Evolutionary conservation across 805 yeast species (phyloP).

Genomic region (Lipomyces anomalus): DNA sequence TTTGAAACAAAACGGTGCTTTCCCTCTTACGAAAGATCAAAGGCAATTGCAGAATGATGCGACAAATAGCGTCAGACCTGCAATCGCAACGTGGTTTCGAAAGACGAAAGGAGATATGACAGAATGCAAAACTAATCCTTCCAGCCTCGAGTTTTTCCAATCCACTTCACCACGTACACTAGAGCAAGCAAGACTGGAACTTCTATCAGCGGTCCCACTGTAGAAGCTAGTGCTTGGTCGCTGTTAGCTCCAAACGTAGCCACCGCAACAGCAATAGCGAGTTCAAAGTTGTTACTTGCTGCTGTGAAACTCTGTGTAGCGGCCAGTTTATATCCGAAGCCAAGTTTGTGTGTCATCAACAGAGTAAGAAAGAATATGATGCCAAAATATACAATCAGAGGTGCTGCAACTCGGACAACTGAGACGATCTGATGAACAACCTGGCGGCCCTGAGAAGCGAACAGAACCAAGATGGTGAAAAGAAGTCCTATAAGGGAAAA

Average conservation of each 20-base stretch:
- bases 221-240: constrained; percentile 51
- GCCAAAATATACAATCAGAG: constrained; percentile 44
- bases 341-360: constrained; percentile 29
- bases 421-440: constrained; percentile 45
- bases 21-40: too few relatives aligned
- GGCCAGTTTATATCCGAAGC: constrained; percentile 35
- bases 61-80: too few relatives aligned
- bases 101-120: too few relatives aligned
- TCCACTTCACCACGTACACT: constrained; percentile 22
- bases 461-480: constrained; percentile 46
- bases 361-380: constrained; percentile 43
- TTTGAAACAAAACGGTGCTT: too few relatives aligned
- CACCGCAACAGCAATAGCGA: constrained; percentile 49
- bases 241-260: constrained; percentile 48
- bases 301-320: constrained; percentile 53
- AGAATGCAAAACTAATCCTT: too few relatives aligned
- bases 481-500: constrained; percentile 48
- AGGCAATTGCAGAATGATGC: too few relatives aligned
- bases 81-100: too few relatives aligned
- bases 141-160: too few relatives aligned
- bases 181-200: constrained; percentile 43
- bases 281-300: constrained; percentile 53
- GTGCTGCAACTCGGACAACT: constrained; percentile 47
- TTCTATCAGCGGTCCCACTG: constrained; percentile 53
- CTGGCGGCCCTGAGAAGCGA: constrained; percentile 45